These are phyloP conservation scores for Pythium insidiosum DNA, from an alignment of 352 stramenopile genomes.

Conservation along the genomic window DNA sequence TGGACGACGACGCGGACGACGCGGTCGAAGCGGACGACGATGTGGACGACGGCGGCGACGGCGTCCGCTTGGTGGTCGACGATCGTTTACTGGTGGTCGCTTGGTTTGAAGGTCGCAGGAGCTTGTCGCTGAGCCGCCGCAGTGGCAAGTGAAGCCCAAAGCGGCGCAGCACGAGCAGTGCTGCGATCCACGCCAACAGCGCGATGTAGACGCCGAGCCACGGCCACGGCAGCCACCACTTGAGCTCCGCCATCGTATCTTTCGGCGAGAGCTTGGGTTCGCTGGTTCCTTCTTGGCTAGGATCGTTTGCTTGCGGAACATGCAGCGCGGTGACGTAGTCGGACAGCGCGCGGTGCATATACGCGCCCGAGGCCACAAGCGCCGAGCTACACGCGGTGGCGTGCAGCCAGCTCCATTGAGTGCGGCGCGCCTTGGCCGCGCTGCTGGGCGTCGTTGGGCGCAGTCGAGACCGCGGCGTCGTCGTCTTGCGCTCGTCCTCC, in stretches of 20 bases:
- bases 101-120: too few relatives aligned
- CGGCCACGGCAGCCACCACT: slow-evolving; percentile 18
- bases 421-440: slow-evolving; percentile 1
- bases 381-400: slow-evolving; percentile 57
- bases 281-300: neutral
- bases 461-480: too few relatives aligned
- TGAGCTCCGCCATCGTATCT: neutral
- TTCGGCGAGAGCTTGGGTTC: neutral
- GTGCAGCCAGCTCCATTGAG: slow-evolving; percentile 65
- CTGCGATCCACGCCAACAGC: slow-evolving; percentile 32
- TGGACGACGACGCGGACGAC: neutral
- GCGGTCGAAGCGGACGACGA: slow-evolving; percentile 12
- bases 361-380: slow-evolving; percentile 60
- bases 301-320: too few relatives aligned
- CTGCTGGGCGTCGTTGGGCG: neutral
- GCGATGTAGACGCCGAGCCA: slow-evolving; percentile 34
- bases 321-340: slow-evolving; percentile 21
- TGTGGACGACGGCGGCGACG: slow-evolving; percentile 12
- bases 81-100: too few relatives aligned
- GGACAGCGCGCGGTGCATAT: slow-evolving; percentile 49
- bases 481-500: too few relatives aligned
- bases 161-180: slow-evolving; percentile 32
- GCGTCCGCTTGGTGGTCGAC: too few relatives aligned
- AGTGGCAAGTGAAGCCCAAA: slow-evolving; percentile 44
- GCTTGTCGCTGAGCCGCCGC: too few relatives aligned